A percentile compares a stretch with the other conserved stretches of the same genome.
These are phyloP conservation scores for Xylaria bambusicola DNA, from an alignment of 495 filamentous ascomycete species.

Conservation along the genomic window DNA sequence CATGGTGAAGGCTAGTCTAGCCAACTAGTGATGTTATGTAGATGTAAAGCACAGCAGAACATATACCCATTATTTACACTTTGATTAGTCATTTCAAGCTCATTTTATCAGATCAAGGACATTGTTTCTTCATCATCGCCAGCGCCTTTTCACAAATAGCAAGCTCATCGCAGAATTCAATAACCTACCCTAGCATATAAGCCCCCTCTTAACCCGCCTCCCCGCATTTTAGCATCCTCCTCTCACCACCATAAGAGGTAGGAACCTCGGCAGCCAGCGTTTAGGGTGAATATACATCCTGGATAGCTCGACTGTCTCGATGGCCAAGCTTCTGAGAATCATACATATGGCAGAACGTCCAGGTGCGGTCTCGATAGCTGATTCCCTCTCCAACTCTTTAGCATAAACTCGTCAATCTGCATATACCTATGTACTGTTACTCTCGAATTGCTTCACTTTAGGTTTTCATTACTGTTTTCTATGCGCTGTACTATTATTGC, in stretches of 20 bases:
- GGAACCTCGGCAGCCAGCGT: slow-evolving; percentile 10
- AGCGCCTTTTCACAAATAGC: too few species aligned
- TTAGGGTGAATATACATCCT: not conserved
- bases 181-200: not conserved
- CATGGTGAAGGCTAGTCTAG: not conserved
- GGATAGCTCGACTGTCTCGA: not conserved
- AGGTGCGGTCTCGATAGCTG: not conserved
- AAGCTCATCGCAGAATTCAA: too few species aligned
- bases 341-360: not conserved
- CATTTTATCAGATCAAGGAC: not conserved
- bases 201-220: not conserved
- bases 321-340: not conserved
- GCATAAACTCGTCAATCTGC: too few species aligned
- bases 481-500: not conserved
- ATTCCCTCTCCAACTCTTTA: not conserved
- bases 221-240: slow-evolving; percentile 6
- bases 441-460: too few species aligned
- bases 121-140: too few species aligned
- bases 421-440: too few species aligned
- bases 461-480: too few species aligned
- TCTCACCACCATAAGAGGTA: not conserved
- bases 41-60: not conserved
- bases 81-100: not conserved
- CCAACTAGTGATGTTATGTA: not conserved
- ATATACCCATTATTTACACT: not conserved